Evolutionary conservation across 2,329 filamentous ascomycete species (phyloP), one percentile per base, ranked within the genome.

Genomic region (Rachicladosporium sp.): DNA sequence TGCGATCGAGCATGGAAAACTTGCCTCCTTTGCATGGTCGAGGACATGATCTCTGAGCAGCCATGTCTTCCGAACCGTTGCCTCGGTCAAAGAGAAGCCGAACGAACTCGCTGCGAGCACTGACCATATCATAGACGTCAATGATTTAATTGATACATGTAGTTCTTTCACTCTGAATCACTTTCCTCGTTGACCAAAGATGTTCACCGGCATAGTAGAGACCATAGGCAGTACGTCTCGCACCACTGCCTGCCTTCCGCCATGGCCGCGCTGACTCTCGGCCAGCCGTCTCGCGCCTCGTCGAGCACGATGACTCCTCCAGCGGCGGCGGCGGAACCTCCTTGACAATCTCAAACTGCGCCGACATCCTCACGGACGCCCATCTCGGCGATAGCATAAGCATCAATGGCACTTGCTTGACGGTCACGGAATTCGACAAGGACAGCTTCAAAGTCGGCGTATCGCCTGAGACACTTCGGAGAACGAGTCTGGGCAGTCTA

Each of bases 361-460:
- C 80, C 43, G 68, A 70, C n/a, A 83, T 98, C 43, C 80, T 98
- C 49, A 70, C 68, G 29, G 91, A 95, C 62, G 82, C 76, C 49
- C 78, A 87, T 51, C 70, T 93, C 15, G 91, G 91, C 49, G 91
- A 98, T 70, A 93, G 84, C 58, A 96, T 98, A 61, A 77, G 80
- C 59, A 75, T 98, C 60, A 98, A 98, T 66, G 91, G 91, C 66
- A 88, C 87, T 55, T 98, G 91, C 62, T 76, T 98, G 38, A 98
- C 91, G 9, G 82, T 96, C 41, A 95, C 81, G n/a, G 67, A 71
- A 44, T 81, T 86, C 60, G 67, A 67, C 48, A 61, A 62, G 40
- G 52, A 61, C 37, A 63, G 62, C 49, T 98, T 98, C 77, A 89
- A 84, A 55, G 86, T 96, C 50, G 89, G 91, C 57, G 81, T 94